phyloP scores from a whole-genome alignment of 805 yeast species.

The Candida suzukii region DNA sequence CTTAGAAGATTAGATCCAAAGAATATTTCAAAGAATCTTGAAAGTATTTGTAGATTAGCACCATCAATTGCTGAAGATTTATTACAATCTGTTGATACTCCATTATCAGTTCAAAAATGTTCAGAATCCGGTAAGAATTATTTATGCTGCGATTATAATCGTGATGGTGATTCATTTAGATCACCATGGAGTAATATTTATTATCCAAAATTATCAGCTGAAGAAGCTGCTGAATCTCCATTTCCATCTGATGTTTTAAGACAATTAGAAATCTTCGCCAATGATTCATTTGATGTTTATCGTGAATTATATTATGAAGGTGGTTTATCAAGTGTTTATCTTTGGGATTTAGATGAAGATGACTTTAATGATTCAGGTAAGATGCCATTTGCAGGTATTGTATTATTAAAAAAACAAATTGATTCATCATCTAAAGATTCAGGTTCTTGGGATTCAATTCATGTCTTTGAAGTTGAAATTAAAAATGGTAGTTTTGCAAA shows the following conservation, averaged over 20 bases:
- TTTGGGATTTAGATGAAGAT: slow-evolving; percentile 81
- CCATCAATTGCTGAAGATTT: slow-evolving; percentile 82
- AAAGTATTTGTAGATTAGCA: slow-evolving; percentile 42
- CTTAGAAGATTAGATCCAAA: slow-evolving; percentile 71
- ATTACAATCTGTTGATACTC: slow-evolving; percentile 81
- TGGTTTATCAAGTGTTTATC: slow-evolving; percentile 80
- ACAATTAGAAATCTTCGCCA: slow-evolving; percentile 71
- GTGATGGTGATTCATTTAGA: slow-evolving; percentile 89
- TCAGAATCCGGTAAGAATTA: slow-evolving; percentile 53
- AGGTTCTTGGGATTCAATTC: slow-evolving; percentile 89
- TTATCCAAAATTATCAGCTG: slow-evolving; percentile 44
- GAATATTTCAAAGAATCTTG: slow-evolving; percentile 37
- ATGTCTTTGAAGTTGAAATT: slow-evolving; percentile 71
- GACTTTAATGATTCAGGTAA: slow-evolving; percentile 35
- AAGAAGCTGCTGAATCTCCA: slow-evolving; percentile 64
- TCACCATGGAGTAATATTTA: slow-evolving; percentile 87
- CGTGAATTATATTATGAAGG: slow-evolving; percentile 94
- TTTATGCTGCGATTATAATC: slow-evolving; percentile 86
- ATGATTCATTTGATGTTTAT: slow-evolving; percentile 87
- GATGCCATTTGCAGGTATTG: slow-evolving; percentile 84
- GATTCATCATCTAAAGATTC: slow-evolving; percentile 30
- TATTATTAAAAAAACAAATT: slow-evolving; percentile 62
- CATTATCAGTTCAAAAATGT: slow-evolving; percentile 52
- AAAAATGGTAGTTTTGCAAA: slow-evolving; percentile 28
- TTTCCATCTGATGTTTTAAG: slow-evolving; percentile 64